Evolutionary conservation across 495 filamentous ascomycete species (phyloP).

Genomic region (Venustampulla echinocandica): DNA sequence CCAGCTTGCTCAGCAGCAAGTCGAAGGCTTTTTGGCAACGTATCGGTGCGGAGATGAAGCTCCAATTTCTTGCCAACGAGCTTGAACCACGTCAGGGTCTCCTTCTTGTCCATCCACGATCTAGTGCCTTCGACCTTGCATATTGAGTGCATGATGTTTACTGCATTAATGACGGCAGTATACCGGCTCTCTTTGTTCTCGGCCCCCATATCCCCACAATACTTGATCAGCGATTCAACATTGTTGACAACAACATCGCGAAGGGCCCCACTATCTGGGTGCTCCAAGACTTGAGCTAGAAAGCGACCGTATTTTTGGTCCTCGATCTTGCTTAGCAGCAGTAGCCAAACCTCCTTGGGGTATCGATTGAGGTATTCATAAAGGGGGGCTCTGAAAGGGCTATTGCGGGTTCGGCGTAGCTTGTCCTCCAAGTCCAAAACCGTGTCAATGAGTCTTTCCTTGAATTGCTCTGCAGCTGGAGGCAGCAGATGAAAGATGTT

Average conservation of each 20-base stretch:
- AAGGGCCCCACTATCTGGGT: constrained; percentile 64
- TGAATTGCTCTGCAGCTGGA: constrained; percentile 78
- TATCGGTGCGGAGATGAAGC: constrained; percentile 56
- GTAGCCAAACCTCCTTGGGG: constrained; percentile 74
- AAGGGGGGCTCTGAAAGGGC: constrained; percentile 86
- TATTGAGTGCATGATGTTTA: constrained; percentile 74
- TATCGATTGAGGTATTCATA: constrained; percentile 92
- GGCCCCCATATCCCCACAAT: constrained; percentile 48
- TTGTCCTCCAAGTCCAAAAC: constrained; percentile 82
- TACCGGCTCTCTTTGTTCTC: constrained; percentile 55
- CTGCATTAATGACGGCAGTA: constrained; percentile 74
- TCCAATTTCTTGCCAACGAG: constrained; percentile 74
- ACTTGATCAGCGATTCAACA: constrained; percentile 56
- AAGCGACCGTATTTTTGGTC: constrained; percentile 88
- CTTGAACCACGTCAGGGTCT: constrained; percentile 56
- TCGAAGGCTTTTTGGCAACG: constrained; percentile 59
- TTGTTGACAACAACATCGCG: constrained; percentile 67
- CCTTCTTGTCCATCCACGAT: constrained; percentile 71
- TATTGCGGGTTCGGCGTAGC: constrained; percentile 81
- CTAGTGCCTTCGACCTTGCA: constrained; percentile 48
- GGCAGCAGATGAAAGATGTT: constrained; percentile 95
- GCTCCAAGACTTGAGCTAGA: constrained; percentile 78
- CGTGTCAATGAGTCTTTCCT: constrained; percentile 78
- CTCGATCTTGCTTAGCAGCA: constrained; percentile 64
- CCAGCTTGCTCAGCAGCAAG: constrained; percentile 83